phyloP scores from a whole-genome alignment of 306 rosid species.

The Cyamopsis tetragonoloba region DNA sequence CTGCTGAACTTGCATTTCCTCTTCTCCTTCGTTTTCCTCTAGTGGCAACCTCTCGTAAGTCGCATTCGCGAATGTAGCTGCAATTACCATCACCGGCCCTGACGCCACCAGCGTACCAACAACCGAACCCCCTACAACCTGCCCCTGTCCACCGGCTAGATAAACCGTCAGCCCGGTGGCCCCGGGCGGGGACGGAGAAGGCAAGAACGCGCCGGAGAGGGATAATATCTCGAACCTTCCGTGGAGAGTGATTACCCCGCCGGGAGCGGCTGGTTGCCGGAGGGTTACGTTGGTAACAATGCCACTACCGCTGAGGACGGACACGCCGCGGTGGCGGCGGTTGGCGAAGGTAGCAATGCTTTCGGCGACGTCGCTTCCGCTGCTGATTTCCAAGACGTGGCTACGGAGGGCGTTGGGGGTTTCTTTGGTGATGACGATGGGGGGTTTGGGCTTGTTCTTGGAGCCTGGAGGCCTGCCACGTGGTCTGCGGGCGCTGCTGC shows the following conservation, averaged over 20 bases:
- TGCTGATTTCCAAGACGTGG: slow-evolving; percentile 73
- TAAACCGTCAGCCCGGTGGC: slow-evolving; percentile 66
- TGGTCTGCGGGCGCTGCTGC: slow-evolving; percentile 53
- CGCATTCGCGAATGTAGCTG: slow-evolving; percentile 76
- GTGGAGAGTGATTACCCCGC: slow-evolving; percentile 55
- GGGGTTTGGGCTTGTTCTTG: slow-evolving; percentile 73
- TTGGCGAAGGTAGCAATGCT: slow-evolving; percentile 63
- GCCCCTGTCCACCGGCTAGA: slow-evolving; percentile 84
- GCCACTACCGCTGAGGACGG: slow-evolving; percentile 83
- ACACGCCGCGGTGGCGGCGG: slow-evolving; percentile 72
- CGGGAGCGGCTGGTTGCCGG: slow-evolving; percentile 64
- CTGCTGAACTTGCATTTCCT: slow-evolving; percentile 45
- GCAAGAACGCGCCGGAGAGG: slow-evolving; percentile 71
- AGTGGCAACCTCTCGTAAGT: slow-evolving; percentile 69
- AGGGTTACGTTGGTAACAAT: slow-evolving; percentile 71
- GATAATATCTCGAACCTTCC: slow-evolving; percentile 86
- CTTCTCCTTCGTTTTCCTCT: slow-evolving; percentile 52
- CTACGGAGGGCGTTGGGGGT: slow-evolving; percentile 73
- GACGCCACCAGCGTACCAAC: slow-evolving; percentile 69
- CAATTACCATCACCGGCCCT: slow-evolving; percentile 79
- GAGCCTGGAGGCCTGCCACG: slow-evolving; percentile 90
- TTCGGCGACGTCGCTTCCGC: slow-evolving; percentile 65
- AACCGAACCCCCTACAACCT: slow-evolving; percentile 82
- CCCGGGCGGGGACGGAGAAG: slow-evolving; percentile 69
- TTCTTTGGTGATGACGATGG: slow-evolving; percentile 64